Conservation (phyloP, 345 rosid genomes). For the Punica granatum region DNA sequence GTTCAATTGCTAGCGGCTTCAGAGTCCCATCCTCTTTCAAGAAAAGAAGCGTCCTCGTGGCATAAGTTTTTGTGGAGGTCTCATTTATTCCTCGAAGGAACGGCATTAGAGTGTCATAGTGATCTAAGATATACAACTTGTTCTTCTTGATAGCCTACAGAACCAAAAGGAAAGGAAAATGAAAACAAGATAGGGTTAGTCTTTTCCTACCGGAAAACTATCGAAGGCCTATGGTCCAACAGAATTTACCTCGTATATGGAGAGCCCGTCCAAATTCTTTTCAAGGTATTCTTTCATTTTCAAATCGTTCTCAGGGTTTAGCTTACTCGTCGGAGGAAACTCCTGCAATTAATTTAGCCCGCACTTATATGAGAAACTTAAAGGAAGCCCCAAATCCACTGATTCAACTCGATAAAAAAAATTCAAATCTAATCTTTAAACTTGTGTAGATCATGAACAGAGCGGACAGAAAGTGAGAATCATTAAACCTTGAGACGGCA, state of each 20-base stretch:
- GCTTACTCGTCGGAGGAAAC: conserved; percentile 71
- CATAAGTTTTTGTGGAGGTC: conserved; percentile 57
- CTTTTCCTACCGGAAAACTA: not conserved
- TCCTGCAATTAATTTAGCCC: conserved; percentile 33
- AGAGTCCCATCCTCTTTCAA: conserved; percentile 70
- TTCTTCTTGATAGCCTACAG: conserved; percentile 50
- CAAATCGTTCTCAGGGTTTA: conserved; percentile 38
- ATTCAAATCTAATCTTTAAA: too few species aligned
- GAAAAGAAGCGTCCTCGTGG: conserved; percentile 70
- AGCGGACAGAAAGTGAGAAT: not conserved
- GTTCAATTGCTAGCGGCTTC: conserved; percentile 77
- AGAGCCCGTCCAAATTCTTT: conserved; percentile 40
- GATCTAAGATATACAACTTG: conserved; percentile 70
- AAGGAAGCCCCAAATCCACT: not conserved
- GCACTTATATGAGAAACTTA: not conserved
- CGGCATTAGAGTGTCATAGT: conserved; percentile 77
- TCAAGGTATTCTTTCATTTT: conserved; percentile 43
- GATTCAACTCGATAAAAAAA: too few species aligned
- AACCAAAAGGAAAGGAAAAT: not conserved
- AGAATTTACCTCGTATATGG: conserved; percentile 40
- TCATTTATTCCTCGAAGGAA: conserved; percentile 56
- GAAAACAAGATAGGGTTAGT: not conserved
- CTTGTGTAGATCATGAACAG: not conserved
- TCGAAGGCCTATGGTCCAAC: not conserved
- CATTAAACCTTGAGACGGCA: conserved; percentile 40